Conservation (phyloP, 306 rosid genomes). For the Urtica urens region DNA sequence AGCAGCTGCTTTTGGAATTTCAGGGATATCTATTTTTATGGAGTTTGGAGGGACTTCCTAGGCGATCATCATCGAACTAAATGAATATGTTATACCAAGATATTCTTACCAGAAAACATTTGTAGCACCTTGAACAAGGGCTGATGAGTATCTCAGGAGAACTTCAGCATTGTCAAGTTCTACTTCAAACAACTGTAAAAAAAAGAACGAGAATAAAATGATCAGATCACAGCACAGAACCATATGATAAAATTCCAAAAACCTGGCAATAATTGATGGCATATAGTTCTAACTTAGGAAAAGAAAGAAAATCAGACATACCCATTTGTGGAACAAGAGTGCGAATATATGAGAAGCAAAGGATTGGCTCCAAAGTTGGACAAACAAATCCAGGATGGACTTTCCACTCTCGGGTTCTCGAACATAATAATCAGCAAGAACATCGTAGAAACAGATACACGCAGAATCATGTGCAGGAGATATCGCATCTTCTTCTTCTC, state of each 20-base stretch:
- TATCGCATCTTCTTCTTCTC: constrained; percentile 70
- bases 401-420: constrained; percentile 60
- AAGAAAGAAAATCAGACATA: constrained; percentile 22
- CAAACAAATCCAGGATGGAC: constrained; percentile 75
- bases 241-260: too few relatives aligned
- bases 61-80: too few relatives aligned
- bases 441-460: constrained; percentile 70
- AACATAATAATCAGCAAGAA: constrained; percentile 88
- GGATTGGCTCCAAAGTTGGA: constrained; percentile 97
- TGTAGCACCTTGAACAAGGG: constrained; percentile 95
- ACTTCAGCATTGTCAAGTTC: constrained; percentile 75
- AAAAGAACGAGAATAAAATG: not conserved
- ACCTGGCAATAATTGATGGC: not conserved
- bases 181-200: constrained; percentile 78
- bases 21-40: too few relatives aligned
- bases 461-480: constrained; percentile 38
- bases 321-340: constrained; percentile 95
- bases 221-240: not conserved
- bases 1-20: too few relatives aligned
- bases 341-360: constrained; percentile 90
- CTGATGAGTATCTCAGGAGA: constrained; percentile 91
- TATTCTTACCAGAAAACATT: constrained; percentile 85
- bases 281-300: not conserved
- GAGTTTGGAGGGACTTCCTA: too few relatives aligned
- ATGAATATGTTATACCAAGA: not conserved